These are phyloP conservation scores for Auricularia auricula-judae DNA, from an alignment of 768 basidiomycete species.

Conservation along the genomic window DNA sequence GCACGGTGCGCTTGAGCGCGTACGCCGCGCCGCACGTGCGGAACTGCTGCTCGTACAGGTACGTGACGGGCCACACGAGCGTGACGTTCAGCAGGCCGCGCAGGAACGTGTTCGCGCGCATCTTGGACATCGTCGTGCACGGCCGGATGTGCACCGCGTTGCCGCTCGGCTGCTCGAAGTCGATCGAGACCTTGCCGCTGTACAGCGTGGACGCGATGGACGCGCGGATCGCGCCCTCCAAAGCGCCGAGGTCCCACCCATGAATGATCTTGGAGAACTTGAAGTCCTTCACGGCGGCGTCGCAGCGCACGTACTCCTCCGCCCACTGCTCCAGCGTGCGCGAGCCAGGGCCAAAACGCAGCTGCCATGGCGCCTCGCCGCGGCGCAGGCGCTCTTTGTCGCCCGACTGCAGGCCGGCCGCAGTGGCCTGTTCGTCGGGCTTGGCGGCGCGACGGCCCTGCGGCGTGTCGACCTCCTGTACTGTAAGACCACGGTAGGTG, in stretches of 20 bases:
- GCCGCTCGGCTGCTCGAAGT: constrained; percentile 32
- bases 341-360: constrained; percentile 34
- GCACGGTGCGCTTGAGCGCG: constrained; percentile 34
- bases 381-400: constrained; percentile 34
- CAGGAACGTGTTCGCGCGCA: constrained; percentile 61
- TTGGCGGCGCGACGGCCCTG: constrained; percentile 14
- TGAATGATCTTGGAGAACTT: constrained; percentile 42
- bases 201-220: constrained; percentile 30
- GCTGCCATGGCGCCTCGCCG: constrained; percentile 23
- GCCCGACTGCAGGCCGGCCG: constrained; percentile 35
- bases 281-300: constrained; percentile 68
- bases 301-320: constrained; percentile 66
- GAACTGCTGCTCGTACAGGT: constrained; percentile 50
- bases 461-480: constrained; percentile 38
- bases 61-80: constrained; percentile 64
- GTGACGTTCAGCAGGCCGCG: constrained; percentile 57
- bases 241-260: constrained; percentile 41
- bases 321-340: constrained; percentile 68
- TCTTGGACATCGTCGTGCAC: constrained; percentile 50
- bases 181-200: constrained; percentile 32
- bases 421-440: constrained; percentile 24
- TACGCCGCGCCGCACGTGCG: constrained; percentile 62
- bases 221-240: constrained; percentile 27
- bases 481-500: constrained; percentile 54
- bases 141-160: constrained; percentile 55